Evolutionary conservation across 805 yeast genomes (phyloP).

Genomic region (Blastobotrys parvus): DNA sequence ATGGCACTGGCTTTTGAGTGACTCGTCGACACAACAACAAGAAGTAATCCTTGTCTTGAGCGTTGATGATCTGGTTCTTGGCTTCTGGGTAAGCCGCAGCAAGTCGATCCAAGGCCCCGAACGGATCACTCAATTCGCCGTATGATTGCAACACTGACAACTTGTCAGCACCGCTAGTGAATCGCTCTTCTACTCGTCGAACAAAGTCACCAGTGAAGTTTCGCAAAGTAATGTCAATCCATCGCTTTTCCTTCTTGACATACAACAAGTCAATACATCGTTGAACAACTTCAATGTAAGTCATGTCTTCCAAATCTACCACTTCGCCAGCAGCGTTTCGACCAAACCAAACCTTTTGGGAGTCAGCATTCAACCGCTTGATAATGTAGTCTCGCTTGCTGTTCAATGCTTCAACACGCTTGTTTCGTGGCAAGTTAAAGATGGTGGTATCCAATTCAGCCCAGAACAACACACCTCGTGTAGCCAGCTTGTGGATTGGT

Average conservation of each 20-base stretch:
- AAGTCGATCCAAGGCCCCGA: constrained; percentile 47
- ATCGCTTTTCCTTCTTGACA: constrained; percentile 65
- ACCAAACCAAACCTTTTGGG: constrained; percentile 98
- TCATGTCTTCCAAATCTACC: constrained; percentile 91
- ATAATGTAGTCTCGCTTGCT: constrained; percentile 84
- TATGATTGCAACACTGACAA: constrained; percentile 69
- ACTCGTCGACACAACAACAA: constrained; percentile 76
- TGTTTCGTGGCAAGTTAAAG: constrained; percentile 83
- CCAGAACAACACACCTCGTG: constrained; percentile 97
- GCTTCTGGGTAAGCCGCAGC: constrained; percentile 67
- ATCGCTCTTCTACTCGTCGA: constrained; percentile 96
- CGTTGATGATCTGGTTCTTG: constrained; percentile 73
- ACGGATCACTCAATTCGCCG: constrained; percentile 61
- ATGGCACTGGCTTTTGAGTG: constrained; percentile 93
- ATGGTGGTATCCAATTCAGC: constrained; percentile 92
- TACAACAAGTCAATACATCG: constrained; percentile 85
- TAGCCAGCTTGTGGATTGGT: constrained; percentile 97
- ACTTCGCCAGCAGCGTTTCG: constrained; percentile 60
- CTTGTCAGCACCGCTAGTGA: constrained; percentile 41
- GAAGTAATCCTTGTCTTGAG: constrained; percentile 93
- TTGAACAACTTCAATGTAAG: constrained; percentile 81
- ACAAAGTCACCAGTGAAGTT: constrained; percentile 79
- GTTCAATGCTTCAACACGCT: constrained; percentile 64
- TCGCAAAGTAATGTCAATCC: constrained; percentile 85
- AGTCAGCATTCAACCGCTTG: constrained; percentile 79